These are phyloP conservation scores for Ilyonectria destructans DNA, from an alignment of 2,329 filamentous ascomycete genomes.

Conservation along the genomic window DNA sequence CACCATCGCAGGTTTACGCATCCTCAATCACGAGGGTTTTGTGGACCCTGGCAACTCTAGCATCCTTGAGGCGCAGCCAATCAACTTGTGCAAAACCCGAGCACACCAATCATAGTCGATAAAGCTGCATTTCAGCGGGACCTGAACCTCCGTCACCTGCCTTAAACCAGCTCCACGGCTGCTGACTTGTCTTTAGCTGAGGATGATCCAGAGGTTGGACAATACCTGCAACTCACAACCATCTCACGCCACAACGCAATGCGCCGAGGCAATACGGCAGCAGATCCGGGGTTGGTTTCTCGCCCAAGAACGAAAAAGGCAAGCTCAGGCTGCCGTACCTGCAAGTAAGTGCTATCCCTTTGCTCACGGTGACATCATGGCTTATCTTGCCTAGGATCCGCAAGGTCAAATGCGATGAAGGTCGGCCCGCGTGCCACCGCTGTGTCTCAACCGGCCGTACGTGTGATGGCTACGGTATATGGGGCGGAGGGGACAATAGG, in stretches of 20 bases:
- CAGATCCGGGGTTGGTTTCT: not conserved
- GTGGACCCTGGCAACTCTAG: not conserved
- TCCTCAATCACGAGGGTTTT: not conserved
- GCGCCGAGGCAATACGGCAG: not conserved
- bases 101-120: constrained; percentile 30
- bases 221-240: not conserved
- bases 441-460: constrained; percentile 15
- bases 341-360: constrained; percentile 40
- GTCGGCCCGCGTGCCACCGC: constrained; percentile 9
- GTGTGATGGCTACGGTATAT: constrained; percentile 29
- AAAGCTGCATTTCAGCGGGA: not conserved
- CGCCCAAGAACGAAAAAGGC: constrained; percentile 33
- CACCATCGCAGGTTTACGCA: not conserved
- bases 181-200: too few species aligned
- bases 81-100: constrained; percentile 32
- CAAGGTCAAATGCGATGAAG: constrained; percentile 26
- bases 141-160: too few species aligned
- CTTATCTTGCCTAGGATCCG: constrained; percentile 13
- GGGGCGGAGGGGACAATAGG: constrained; percentile 9
- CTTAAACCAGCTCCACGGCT: too few species aligned
- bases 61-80: constrained; percentile 22
- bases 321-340: constrained; percentile 46
- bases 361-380: not conserved
- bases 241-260: not conserved
- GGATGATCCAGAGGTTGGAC: not conserved